Percentiles rank a stretch among this genome's conserved stretches.
phyloP scores from a whole-genome alignment of 2,329 filamentous ascomycete species.

The Fusarium sp. region DNA sequence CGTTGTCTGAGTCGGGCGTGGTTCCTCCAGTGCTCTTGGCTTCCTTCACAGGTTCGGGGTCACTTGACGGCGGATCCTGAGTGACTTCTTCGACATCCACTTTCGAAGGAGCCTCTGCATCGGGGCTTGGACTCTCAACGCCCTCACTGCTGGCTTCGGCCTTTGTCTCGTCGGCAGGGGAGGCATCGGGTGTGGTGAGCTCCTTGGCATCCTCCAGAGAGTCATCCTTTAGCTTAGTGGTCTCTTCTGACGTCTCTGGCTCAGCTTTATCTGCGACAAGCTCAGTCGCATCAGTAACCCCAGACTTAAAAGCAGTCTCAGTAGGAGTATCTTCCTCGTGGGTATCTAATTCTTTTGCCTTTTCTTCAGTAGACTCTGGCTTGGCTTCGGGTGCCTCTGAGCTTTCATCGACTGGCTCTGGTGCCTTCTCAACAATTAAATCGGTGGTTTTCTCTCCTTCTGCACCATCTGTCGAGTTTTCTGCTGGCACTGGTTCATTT shows the following conservation, averaged over 20 bases:
- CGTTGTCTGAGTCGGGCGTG: background rate
- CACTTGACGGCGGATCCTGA: background rate
- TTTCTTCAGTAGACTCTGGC: constrained; percentile 6
- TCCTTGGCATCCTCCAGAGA: constrained; percentile 3
- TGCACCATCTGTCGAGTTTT: background rate
- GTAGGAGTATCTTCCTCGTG: background rate
- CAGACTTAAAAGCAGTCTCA: background rate
- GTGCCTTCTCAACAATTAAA: background rate
- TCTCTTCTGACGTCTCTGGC: constrained; percentile 9
- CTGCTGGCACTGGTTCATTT: background rate
- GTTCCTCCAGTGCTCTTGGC: constrained; percentile 6
- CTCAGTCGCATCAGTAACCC: background rate
- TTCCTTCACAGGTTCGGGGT: constrained; percentile 6
- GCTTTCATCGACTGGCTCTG: background rate
- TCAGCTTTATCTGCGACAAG: constrained; percentile 4
- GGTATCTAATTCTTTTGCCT: background rate
- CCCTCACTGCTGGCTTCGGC: constrained; percentile 9
- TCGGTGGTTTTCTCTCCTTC: background rate
- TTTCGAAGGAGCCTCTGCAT: background rate
- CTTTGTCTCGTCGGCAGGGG: constrained; percentile 12
- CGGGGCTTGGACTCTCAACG: background rate
- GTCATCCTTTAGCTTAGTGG: background rate
- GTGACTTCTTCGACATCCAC: constrained; percentile 5
- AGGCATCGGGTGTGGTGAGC: background rate
- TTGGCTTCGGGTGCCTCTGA: background rate